Evolutionary conservation across 2,329 filamentous ascomycete genomes (phyloP).

Genomic region (Coleophoma cylindrospora): DNA sequence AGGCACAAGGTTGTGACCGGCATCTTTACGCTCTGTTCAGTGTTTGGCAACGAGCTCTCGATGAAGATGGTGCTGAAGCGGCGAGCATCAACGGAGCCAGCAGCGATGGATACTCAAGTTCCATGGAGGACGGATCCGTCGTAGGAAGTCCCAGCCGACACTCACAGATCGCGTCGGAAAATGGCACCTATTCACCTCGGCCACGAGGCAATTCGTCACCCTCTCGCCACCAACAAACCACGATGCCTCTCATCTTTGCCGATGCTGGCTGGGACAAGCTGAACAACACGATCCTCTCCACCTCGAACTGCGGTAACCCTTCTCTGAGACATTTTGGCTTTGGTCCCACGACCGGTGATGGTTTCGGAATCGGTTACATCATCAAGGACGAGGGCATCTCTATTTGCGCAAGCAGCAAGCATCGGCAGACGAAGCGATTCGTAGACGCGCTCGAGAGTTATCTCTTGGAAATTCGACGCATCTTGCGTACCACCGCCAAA

Average conservation of each 20-base stretch:
- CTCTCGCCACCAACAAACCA: conserved; percentile 39
- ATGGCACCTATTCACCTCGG: conserved; percentile 4
- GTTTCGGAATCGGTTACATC: conserved; percentile 97
- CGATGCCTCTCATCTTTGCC: conserved; percentile 75
- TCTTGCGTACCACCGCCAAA: conserved; percentile 66
- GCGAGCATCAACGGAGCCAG: conserved; percentile 44
- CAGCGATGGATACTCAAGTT: conserved; percentile 60
- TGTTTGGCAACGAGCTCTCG: conserved; percentile 86
- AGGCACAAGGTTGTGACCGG: conserved; percentile 85
- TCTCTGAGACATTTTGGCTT: conserved; percentile 94
- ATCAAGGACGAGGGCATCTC: conserved; percentile 92
- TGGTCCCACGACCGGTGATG: conserved; percentile 87
- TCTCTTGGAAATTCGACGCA: conserved; percentile 81
- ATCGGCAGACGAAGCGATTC: conserved; percentile 86
- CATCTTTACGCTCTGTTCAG: conserved; percentile 93
- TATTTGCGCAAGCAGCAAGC: conserved; percentile 90
- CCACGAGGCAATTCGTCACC: conserved; percentile 50
- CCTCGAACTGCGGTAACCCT: conserved; percentile 98
- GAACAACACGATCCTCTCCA: conserved; percentile 90
- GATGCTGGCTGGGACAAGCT: conserved; percentile 91
- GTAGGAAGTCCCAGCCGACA: conserved; percentile 49
- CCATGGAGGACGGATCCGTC: conserved; percentile 39
- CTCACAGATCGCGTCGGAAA: conserved; percentile 37
- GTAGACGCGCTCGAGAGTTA: conserved; percentile 88
- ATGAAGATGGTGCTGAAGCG: conserved; percentile 58